Percentiles rank a stretch among this genome's conserved stretches.
Conservation (phyloP, 768 basidiomycete genomes). For the Leccinum obscurum region DNA sequence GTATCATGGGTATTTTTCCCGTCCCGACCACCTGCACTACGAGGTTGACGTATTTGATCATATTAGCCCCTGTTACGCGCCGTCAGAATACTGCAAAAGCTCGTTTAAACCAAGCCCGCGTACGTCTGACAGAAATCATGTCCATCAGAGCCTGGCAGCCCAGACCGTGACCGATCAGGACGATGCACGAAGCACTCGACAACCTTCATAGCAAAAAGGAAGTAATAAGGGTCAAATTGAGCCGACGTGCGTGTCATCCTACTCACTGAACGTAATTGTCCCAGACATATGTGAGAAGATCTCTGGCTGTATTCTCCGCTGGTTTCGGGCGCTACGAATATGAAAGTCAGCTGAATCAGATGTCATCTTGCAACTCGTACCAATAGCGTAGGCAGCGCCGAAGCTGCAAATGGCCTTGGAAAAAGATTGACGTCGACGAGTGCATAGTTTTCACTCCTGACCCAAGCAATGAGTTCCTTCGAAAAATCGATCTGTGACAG, state of each 20-base stretch:
- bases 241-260: neutral
- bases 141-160: conserved; percentile 78
- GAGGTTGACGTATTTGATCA: conserved; percentile 64
- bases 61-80: conserved; percentile 40
- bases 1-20: conserved; percentile 52
- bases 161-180: conserved; percentile 86
- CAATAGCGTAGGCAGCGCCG: conserved; percentile 27
- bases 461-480: conserved; percentile 78
- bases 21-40: conserved; percentile 81
- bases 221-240: neutral
- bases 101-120: conserved; percentile 16
- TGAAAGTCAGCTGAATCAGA: neutral
- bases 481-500: conserved; percentile 81
- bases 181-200: conserved; percentile 66
- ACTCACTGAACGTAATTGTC: conserved; percentile 92
- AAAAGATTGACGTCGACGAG: conserved; percentile 88
- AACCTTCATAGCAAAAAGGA: conserved; percentile 46
- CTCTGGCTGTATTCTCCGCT: conserved; percentile 47
- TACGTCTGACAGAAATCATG: conserved; percentile 72
- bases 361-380: conserved; percentile 28
- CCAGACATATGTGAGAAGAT: conserved; percentile 86
- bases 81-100: neutral
- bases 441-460: conserved; percentile 61
- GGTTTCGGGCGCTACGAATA: conserved; percentile 40
- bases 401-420: conserved; percentile 50